Percentiles rank a stretch among this genome's conserved stretches.
These are phyloP conservation scores for Kitagawia praeruptora DNA, from an alignment of 129 eudicot genomes.

Conservation along the genomic window DNA sequence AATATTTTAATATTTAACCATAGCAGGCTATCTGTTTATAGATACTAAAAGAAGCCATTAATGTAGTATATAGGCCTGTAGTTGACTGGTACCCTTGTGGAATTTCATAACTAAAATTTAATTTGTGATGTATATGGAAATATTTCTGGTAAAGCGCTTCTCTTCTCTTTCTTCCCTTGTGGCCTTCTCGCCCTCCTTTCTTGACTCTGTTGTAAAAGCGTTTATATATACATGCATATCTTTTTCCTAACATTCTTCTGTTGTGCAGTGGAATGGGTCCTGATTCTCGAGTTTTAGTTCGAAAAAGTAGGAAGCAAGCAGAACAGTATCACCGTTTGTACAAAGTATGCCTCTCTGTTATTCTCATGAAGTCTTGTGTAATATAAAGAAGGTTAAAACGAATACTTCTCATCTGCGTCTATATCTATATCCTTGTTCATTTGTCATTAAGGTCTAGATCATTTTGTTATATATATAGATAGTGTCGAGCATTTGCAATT, in stretches of 20 bases:
- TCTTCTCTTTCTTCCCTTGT: neutral
- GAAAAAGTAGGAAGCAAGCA: constrained; percentile 98
- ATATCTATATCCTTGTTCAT: neutral
- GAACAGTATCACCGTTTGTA: constrained; percentile 84
- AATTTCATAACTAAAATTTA: neutral
- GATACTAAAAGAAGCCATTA: neutral
- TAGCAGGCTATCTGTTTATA: neutral
- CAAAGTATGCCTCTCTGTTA: constrained; percentile 40
- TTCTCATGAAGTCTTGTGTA: neutral
- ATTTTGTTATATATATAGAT: neutral
- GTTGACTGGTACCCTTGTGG: neutral
- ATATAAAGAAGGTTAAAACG: neutral
- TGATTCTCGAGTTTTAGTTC: constrained; percentile 92
- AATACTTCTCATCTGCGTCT: neutral
- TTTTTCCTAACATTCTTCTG: neutral
- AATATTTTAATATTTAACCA: too few relatives aligned
- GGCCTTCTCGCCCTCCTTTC: neutral
- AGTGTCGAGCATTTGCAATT: neutral
- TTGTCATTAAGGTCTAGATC: neutral
- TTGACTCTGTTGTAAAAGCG: neutral
- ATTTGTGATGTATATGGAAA: neutral
- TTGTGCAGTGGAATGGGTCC: constrained; percentile 96
- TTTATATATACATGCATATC: neutral
- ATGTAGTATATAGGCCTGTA: neutral
- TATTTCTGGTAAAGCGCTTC: neutral